Conservation (phyloP, 2,329 filamentous ascomycete genomes). For the Saccharata proteae region DNA sequence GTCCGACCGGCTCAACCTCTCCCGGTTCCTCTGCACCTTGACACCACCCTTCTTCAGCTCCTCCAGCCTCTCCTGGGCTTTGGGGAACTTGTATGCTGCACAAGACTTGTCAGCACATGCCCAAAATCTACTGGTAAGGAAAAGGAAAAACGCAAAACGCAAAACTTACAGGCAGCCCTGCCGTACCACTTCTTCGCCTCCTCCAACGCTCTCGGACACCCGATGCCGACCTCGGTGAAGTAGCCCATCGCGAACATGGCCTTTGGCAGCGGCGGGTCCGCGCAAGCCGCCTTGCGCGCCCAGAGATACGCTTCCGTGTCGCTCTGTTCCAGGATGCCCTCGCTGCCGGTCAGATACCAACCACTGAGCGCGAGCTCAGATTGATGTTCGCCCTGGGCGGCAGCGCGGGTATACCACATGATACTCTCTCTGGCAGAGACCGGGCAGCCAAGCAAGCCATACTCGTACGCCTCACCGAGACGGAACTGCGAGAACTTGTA, state of each 20-base stretch:
- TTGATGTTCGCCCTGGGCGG: constrained; percentile 88
- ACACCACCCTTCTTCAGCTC: constrained; percentile 75
- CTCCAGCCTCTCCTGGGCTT: constrained; percentile 83
- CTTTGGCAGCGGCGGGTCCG: constrained; percentile 65
- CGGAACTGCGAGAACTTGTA: constrained; percentile 95
- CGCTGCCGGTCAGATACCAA: constrained; percentile 83
- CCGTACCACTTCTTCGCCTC: constrained; percentile 98
- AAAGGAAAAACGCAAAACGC: background rate
- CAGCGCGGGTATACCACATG: constrained; percentile 85
- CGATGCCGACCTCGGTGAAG: constrained; percentile 91
- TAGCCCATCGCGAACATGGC: constrained; percentile 98
- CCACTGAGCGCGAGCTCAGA: constrained; percentile 53
- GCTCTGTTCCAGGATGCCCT: constrained; percentile 78
- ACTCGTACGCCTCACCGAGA: constrained; percentile 79
- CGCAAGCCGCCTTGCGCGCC: constrained; percentile 84
- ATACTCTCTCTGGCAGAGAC: constrained; percentile 80
- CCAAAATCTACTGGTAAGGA: background rate
- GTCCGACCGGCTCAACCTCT: constrained; percentile 70
- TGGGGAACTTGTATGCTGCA: constrained; percentile 83
- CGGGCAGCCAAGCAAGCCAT: constrained; percentile 68
- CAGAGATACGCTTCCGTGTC: constrained; percentile 96
- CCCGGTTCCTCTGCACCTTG: constrained; percentile 59
- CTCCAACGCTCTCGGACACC: constrained; percentile 71
- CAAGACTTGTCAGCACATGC: constrained; percentile 11
- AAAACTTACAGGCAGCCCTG: constrained; percentile 76